Evolutionary conservation across 495 filamentous ascomycete genomes (phyloP).

Genomic region (Halenospora varia): DNA sequence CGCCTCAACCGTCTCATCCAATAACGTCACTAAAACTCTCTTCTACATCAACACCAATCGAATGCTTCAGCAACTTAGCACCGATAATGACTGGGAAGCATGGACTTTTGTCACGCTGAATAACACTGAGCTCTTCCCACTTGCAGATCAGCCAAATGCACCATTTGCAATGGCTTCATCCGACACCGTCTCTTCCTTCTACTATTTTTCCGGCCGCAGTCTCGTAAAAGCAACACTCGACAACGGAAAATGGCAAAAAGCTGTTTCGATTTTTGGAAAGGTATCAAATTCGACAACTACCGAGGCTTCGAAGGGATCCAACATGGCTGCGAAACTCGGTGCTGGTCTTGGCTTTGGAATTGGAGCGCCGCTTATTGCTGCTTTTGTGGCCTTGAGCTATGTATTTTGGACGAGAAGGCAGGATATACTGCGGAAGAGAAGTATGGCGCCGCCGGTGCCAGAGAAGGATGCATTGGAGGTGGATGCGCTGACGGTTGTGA

Average conservation of each 20-base stretch:
- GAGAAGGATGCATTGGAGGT: background rate
- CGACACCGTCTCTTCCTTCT: background rate
- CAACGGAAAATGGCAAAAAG: background rate
- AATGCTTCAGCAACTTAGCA: background rate
- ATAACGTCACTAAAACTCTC: background rate
- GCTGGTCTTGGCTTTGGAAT: background rate
- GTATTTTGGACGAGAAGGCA: background rate
- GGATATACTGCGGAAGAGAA: background rate
- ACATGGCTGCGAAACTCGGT: background rate
- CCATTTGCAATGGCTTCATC: background rate
- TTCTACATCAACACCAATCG: background rate
- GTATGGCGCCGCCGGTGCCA: background rate
- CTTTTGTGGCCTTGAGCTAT: background rate
- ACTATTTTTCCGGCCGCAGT: background rate
- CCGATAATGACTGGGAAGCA: background rate
- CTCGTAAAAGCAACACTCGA: background rate
- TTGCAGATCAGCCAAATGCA: background rate
- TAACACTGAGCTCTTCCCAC: background rate
- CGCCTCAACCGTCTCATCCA: background rate
- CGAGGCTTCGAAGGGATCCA: background rate
- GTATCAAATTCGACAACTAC: background rate
- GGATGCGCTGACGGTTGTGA: background rate
- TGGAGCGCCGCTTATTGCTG: background rate
- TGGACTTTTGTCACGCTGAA: background rate
- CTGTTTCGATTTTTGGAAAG: background rate